Base-by-base conservation (phyloP, 129 eudicot species). In the Tanacetum coccineum region DNA sequence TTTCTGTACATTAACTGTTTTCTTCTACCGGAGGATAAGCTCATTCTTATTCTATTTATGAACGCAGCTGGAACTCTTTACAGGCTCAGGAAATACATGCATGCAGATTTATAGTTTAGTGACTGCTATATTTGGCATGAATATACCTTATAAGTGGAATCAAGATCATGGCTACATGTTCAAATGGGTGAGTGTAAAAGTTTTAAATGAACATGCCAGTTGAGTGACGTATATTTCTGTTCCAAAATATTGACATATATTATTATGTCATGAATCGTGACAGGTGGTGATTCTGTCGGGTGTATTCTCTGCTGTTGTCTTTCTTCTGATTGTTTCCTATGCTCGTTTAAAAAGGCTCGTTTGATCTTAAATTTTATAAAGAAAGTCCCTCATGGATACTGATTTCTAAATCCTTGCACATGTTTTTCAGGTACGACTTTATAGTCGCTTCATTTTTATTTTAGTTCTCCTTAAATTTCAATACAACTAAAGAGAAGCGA, bases 101-200 rank as follows among this genome's bases (percentile, higher is more conserved):
- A 30, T 83, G 75, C 69, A 94, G 7, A 65, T 91, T 4, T 91
- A 83, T 66, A 70, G 96, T 0, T 76, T 91, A 81, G 79, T 87
- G 51, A 74, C 87, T 40, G 96, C 75, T 32, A 79, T 91, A 52
- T 87, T 91, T 54, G 96, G 96, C 74, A 81, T 91, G 97, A 91
- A 91, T 74, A 83, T 91, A n/a, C 96, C 94, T 13, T 91, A 83
- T 59, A 79, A 87, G 4, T 91, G 97, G 97, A 91, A 74, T 12
- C 70, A 75, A 0, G 18, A 75, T 63, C 90, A 87, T 28, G 82
- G 85, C 25, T 87, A 83, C 79, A 53, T 85, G 86, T 91, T 91
- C 57, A 91, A 91, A 85, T 91, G 97, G 97, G 97, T 91, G 39
- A 59, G 86, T 45, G 19, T 59, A 6, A 20, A 73, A 64, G 13